Conservation (phyloP, 306 rosid genomes). For the Cucurbita pepo region DNA sequence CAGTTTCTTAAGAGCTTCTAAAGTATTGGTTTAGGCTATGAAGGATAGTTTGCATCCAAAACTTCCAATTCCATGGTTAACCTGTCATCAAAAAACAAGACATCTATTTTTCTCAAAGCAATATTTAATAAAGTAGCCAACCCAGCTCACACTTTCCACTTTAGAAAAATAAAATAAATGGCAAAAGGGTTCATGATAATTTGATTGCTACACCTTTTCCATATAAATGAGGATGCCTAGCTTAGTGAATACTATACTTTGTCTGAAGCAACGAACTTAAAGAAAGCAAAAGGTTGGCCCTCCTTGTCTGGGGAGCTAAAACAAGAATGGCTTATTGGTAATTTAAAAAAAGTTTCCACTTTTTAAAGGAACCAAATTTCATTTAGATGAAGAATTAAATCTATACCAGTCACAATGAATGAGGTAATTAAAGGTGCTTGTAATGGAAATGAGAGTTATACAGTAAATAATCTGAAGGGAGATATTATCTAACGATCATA, state of each 20-base stretch:
- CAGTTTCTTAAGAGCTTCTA: constrained; percentile 13
- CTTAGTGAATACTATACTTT: constrained; percentile 64
- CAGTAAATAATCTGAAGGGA: too few species aligned
- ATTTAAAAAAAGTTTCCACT: constrained; percentile 28
- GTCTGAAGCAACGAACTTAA: constrained; percentile 66
- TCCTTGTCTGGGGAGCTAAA: constrained; percentile 32
- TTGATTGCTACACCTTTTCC: background rate
- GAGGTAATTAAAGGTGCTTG: background rate
- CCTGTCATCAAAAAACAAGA: constrained; percentile 8
- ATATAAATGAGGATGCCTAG: constrained; percentile 54
- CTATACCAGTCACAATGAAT: background rate
- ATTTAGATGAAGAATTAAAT: background rate
- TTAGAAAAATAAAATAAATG: background rate
- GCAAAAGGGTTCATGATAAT: background rate
- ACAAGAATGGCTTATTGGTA: constrained; percentile 16
- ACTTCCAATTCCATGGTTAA: constrained; percentile 15
- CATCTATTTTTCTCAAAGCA: constrained; percentile 3
- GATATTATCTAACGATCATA: too few species aligned
- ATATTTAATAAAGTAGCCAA: constrained; percentile 1
- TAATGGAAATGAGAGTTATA: too few species aligned
- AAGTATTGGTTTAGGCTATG: constrained; percentile 8
- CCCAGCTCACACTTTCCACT: background rate
- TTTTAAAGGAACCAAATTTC: background rate
- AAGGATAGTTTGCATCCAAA: constrained; percentile 17
- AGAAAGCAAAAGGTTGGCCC: constrained; percentile 55